Evolutionary conservation across 2,329 filamentous ascomycete genomes (phyloP).

Genomic region (Seiridium cupressi): DNA sequence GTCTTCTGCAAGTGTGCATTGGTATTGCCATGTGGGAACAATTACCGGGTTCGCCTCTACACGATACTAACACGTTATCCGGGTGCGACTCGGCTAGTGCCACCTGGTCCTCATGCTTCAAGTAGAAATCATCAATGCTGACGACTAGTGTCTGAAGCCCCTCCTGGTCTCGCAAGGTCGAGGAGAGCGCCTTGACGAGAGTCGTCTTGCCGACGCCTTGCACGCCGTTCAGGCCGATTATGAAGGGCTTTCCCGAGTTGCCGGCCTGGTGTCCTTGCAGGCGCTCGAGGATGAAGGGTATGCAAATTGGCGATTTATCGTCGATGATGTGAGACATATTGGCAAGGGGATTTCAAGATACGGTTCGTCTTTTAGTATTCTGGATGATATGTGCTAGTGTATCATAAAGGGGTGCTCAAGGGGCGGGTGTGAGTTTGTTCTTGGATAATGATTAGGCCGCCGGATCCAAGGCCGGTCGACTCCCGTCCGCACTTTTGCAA

Average conservation of each 20-base stretch:
- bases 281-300: constrained; percentile 70
- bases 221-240: constrained; percentile 86
- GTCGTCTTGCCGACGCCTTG: constrained; percentile 94
- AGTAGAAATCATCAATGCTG: constrained; percentile 89
- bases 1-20: neutral
- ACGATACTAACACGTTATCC: constrained; percentile 73
- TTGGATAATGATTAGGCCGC: neutral
- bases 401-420: neutral
- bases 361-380: too few relatives aligned
- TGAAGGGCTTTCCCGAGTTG: constrained; percentile 60
- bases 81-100: constrained; percentile 64
- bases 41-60: constrained; percentile 76
- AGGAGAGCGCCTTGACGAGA: constrained; percentile 67
- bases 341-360: neutral
- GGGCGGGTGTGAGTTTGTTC: neutral
- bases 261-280: constrained; percentile 48
- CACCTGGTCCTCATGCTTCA: constrained; percentile 67
- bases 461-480: neutral
- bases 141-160: constrained; percentile 66
- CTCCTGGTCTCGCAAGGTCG: constrained; percentile 55
- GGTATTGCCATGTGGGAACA: neutral
- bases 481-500: neutral
- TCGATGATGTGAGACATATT: constrained; percentile 51
- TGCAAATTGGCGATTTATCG: constrained; percentile 75
- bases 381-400: neutral